Base-by-base conservation (phyloP, 352 stramenopile genomes). In the Aphanomyces euteiches region DNA sequence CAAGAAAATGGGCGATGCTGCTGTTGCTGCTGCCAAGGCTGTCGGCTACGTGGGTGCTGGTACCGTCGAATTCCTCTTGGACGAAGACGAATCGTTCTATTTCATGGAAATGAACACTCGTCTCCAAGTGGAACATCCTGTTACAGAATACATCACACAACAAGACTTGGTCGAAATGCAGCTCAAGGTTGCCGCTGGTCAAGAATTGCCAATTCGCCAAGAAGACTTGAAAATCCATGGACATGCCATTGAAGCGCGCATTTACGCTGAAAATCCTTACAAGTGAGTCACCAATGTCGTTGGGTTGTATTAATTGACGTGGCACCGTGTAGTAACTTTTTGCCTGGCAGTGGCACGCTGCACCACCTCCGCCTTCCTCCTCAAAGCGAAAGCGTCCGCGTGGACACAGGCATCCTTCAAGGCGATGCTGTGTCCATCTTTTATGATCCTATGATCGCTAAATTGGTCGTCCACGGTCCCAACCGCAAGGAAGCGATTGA, bases 91-190 rank as follows among this genome's bases (percentile, higher is more conserved):
- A 66, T 88, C 83, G 34, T 98, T 98, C 70, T 98, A 97, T 73
- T 98, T 98, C 68, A 96, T 98, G 88, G 93, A 98, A 74, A 98
- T 98, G 91, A 98, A 98, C 84, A 98, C 93, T 41, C 90, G 93
- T 28, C 78, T 98, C n/a, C 93, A 98, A 78, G 93, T 98, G 15
- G 89, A 98, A 73, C 92, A 98, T 71, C 89, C 89, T 0, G 90
- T 98, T 45, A 97, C 92, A 5, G 91, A 98, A 79, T 83, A 96
- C 63, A 92, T 98, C 74, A 97, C 88, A 0, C 75, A 87, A 54
- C 83, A 89, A 68, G 89, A 96, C 69, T 72, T 96, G 34, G 94
- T 98, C 12, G 96, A 99, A 83, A 90, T 95, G 73, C 93, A 98
- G 79, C 77, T 99, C 28, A 92, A 95, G 37, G 90, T 98, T 19